A percentile compares a stretch with the other conserved stretches of the same genome.
Evolutionary conservation across 192 early-diverging fungal species (phyloP).

Genomic region (Podila epigama): DNA sequence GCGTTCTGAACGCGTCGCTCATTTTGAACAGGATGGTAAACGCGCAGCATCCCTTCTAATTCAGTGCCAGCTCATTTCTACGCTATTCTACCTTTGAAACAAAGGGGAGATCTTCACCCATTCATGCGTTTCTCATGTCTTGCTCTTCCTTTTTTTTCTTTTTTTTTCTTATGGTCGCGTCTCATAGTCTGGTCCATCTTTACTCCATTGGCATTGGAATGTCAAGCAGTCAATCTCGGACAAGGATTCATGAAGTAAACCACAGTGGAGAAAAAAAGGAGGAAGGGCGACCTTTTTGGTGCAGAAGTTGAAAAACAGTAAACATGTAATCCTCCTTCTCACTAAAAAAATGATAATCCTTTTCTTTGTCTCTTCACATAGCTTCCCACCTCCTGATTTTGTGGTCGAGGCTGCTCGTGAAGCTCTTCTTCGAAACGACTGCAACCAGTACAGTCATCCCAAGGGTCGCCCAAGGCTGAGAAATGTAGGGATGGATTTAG

Average conservation of each 20-base stretch:
- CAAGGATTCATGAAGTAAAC: constrained; percentile 87
- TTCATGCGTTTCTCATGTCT: no score
- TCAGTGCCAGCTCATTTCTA: no score
- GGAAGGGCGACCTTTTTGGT: no score
- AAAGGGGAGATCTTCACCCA: no score
- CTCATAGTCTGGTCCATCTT: constrained; percentile 82
- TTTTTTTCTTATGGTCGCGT: not conserved
- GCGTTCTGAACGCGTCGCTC: constrained; percentile 54
- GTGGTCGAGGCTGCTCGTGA: constrained; percentile 78
- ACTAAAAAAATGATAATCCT: not conserved
- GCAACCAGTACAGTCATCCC: constrained; percentile 90
- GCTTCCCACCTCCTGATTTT: constrained; percentile 89
- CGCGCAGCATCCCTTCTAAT: not conserved
- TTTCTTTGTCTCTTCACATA: no score
- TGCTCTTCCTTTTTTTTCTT: no score
- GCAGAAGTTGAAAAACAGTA: not conserved
- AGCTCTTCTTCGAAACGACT: constrained; percentile 66
- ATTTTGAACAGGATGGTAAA: constrained; percentile 63
- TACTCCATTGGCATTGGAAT: constrained; percentile 82
- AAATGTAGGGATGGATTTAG: constrained; percentile 47
- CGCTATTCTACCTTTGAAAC: no score
- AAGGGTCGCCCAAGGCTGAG: constrained; percentile 69
- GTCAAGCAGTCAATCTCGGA: constrained; percentile 91
- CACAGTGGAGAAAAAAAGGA: not conserved
- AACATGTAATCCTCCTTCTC: constrained; percentile 1